Base-by-base conservation (phyloP, 257 asterid species). In the Penstemon eatonii region DNA sequence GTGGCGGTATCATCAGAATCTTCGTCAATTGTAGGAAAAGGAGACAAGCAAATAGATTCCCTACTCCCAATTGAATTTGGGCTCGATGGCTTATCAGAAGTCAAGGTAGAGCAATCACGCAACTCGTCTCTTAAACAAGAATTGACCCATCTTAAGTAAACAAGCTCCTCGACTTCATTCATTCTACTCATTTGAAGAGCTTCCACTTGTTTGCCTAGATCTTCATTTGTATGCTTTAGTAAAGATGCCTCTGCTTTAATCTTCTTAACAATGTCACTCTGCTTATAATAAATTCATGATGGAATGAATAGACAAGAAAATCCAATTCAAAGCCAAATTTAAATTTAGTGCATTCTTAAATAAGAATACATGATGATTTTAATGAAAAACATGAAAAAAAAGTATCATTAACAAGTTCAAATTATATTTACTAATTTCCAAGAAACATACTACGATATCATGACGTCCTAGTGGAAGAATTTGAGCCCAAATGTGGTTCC, bases 131-230 rank as follows among this genome's bases (percentile, higher is more conserved):
- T 75, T 53, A 90, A 82, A 77, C 98, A 88, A 3, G 98, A 90
- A 52, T 92, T 90, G 15, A 90, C 93, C 98, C 98, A 92, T 75
- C 85, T 81, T 71, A 92, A 80, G 76, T 92, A 92, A 65, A 83
- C 96, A 53, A 90, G 93, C 82, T 90, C 98, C 79, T 92, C 98
- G 11, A 86, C 97, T 73, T 92, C 98, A 72, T 88, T 92, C 86
- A 92, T 76, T 43, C 97, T 54, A 79, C 85, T 90, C 84, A 90
- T 73, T 69, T 92, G 98, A 74, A 90, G 97, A 56, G 91, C 92
- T 75, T 92, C 98, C 64, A 92, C 97, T 88, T 92, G 98, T 71
- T 92, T 92, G 80, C 91, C 77, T 10, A 92, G 89, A 71, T 85
- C 95, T 67, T 82, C 86, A 63, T 92, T 92, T n/a, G 91, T 84